Percentiles rank a stretch among this genome's conserved stretches.
These are phyloP conservation scores for Acanthamoeba pearcei DNA, from an alignment of 208 protist genomes.

Conservation along the genomic window DNA sequence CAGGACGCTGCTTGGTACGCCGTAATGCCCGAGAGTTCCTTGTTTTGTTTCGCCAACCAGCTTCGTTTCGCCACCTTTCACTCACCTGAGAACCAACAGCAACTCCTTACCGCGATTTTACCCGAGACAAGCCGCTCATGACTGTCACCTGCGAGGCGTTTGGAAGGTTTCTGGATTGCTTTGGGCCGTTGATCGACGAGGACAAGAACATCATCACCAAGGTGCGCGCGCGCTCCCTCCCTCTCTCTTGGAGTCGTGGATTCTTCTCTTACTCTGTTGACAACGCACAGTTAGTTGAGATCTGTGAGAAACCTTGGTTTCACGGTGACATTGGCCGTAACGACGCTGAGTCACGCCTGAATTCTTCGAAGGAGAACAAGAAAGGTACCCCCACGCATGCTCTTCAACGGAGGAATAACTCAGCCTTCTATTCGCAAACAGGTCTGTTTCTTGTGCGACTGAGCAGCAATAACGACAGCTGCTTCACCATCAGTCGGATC, in stretches of 20 bases:
- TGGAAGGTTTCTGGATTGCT: constrained; percentile 55
- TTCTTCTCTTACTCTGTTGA: neutral
- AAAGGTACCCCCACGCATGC: neutral
- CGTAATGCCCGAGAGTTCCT: neutral
- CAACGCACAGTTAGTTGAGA: constrained; percentile 31
- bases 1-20: constrained; percentile 29
- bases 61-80: neutral
- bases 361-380: constrained; percentile 19
- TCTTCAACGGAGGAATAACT: neutral
- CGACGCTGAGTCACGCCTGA: constrained; percentile 6
- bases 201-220: constrained; percentile 67
- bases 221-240: neutral
- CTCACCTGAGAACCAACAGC: neutral
- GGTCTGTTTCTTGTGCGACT: constrained; percentile 28
- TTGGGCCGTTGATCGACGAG: constrained; percentile 36
- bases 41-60: no score
- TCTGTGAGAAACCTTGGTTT: constrained; percentile 48
- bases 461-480: constrained; percentile 64
- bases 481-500: constrained; percentile 45
- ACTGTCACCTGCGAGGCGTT: constrained; percentile 48
- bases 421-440: neutral
- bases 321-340: constrained; percentile 11
- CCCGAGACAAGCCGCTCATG: constrained; percentile 57
- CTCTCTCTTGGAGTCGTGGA: neutral
- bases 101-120: constrained; percentile 34